Evolutionary conservation across 495 filamentous ascomycete species (phyloP).

Genomic region (Venustampulla echinocandica): DNA sequence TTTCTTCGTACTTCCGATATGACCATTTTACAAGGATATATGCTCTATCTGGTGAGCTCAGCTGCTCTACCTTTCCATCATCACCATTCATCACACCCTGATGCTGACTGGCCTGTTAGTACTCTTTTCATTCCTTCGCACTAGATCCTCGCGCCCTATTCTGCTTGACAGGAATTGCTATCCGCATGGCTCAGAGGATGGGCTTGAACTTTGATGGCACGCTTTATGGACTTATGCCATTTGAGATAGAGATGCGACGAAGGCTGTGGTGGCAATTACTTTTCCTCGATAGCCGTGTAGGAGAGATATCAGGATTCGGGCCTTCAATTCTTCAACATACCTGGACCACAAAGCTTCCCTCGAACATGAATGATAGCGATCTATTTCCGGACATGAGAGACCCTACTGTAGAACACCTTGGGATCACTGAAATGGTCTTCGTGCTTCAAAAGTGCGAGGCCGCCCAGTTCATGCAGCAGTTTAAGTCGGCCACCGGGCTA

Average conservation of each 20-base stretch:
- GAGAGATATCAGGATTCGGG: conserved; percentile 62
- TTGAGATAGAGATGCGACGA: conserved; percentile 53
- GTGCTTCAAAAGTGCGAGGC: conserved; percentile 43
- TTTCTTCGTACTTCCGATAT: conserved; percentile 42
- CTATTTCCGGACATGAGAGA: conserved; percentile 33
- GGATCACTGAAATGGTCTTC: conserved; percentile 52
- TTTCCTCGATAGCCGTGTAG: conserved; percentile 42
- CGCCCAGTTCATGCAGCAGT: conserved; percentile 35
- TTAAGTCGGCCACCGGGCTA: conserved; percentile 20
- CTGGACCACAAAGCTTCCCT: conserved; percentile 35
- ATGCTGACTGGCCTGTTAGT: not conserved
- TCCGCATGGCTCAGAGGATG: conserved; percentile 37
- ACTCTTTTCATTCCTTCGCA: conserved; percentile 14
- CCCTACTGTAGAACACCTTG: conserved; percentile 31
- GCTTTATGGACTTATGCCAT: conserved; percentile 42
- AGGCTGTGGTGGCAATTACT: conserved; percentile 56
- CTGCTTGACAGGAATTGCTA: conserved; percentile 33
- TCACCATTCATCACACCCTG: conserved; percentile 21
- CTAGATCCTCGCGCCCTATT: conserved; percentile 35
- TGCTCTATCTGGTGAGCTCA: conserved; percentile 47
- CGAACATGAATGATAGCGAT: conserved; percentile 36
- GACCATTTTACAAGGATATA: conserved; percentile 50
- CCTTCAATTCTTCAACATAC: conserved; percentile 69
- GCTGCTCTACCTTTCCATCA: no score
- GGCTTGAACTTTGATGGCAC: conserved; percentile 43